phyloP scores from a whole-genome alignment of 371 early-diverging fungal species.

The Mortierella sp. region DNA sequence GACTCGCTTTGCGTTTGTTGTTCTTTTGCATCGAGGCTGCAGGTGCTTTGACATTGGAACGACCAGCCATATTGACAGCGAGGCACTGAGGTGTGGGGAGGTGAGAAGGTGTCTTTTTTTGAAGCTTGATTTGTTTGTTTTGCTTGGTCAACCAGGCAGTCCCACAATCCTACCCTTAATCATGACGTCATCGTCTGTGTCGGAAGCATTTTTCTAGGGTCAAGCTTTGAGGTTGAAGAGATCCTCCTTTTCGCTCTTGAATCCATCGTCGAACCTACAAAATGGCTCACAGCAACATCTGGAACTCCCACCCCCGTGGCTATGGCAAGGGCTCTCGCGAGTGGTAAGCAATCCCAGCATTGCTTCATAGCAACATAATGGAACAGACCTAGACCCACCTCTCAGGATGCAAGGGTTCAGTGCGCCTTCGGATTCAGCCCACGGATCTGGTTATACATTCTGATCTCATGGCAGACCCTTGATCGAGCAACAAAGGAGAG shows the following conservation, averaged over 20 bases:
- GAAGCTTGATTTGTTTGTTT: constrained; percentile 12
- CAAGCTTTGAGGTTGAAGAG: too few relatives aligned
- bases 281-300: constrained; percentile 97
- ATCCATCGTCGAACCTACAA: constrained; percentile 55
- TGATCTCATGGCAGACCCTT: too few relatives aligned
- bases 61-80: constrained; percentile 36
- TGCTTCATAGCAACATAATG: neutral
- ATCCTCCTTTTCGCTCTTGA: constrained; percentile 45
- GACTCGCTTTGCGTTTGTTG: constrained; percentile 42
- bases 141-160: neutral
- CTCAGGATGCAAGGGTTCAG: neutral
- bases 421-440: too few relatives aligned
- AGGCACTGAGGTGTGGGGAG: neutral
- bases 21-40: constrained; percentile 21
- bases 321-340: constrained; percentile 99
- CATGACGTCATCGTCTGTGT: too few relatives aligned
- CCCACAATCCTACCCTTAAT: neutral
- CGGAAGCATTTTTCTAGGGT: too few relatives aligned
- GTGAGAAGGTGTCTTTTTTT: constrained; percentile 7
- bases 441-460: too few relatives aligned
- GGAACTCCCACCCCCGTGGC: constrained; percentile 90
- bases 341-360: constrained; percentile 74
- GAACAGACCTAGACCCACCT: neutral
- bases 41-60: constrained; percentile 27
- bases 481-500: too few relatives aligned